phyloP scores from a whole-genome alignment of 2,329 filamentous ascomycete genomes.

The Bipolaris oryzae region DNA sequence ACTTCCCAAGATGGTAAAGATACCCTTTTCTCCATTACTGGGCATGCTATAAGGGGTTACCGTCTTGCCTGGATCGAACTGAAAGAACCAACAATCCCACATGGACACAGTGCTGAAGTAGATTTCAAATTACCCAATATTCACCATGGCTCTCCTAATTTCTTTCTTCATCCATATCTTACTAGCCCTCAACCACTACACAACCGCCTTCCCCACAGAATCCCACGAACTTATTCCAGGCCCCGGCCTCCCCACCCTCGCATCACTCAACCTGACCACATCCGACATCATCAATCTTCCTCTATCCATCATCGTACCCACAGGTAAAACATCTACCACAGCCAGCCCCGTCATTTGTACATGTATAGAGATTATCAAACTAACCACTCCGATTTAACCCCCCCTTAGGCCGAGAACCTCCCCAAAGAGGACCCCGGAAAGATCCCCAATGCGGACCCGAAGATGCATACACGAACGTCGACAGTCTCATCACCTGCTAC shows the following conservation, averaged over 20 bases:
- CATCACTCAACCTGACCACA: constrained; percentile 13
- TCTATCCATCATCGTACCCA: neutral
- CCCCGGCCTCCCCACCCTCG: constrained; percentile 11
- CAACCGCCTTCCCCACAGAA: neutral
- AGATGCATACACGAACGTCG: constrained; percentile 19
- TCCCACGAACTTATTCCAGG: neutral
- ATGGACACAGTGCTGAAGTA: neutral
- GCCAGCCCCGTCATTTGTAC: no score
- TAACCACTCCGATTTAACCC: neutral
- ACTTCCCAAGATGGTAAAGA: no score
- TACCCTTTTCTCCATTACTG: neutral
- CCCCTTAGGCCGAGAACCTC: no score
- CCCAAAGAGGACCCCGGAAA: no score
- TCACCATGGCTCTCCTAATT: neutral
- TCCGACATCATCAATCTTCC: constrained; percentile 9
- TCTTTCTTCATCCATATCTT: neutral
- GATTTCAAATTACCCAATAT: no score
- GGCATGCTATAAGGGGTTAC: neutral
- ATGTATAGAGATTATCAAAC: no score
- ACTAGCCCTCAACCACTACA: neutral
- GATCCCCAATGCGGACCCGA: constrained; percentile 11
- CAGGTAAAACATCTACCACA: neutral
- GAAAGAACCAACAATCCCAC: neutral
- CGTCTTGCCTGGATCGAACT: neutral
- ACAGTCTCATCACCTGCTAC: constrained; percentile 18